A percentile compares a stretch with the other conserved stretches of the same genome.
phyloP scores from a whole-genome alignment of 129 eudicot genomes.

The Artemisia annua region DNA sequence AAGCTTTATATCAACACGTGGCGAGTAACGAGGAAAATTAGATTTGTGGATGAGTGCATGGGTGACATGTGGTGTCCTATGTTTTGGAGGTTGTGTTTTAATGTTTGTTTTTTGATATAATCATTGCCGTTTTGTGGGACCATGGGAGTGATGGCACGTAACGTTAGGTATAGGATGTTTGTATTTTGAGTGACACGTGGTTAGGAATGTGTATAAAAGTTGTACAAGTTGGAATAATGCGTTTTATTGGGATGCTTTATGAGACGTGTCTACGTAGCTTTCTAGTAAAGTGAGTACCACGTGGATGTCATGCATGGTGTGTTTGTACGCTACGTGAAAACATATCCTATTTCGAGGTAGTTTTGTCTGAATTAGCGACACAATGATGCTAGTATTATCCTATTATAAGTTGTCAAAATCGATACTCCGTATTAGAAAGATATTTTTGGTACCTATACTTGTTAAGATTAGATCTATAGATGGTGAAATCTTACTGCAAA shows the following conservation, averaged over 20 bases:
- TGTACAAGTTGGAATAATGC: constrained; percentile 1
- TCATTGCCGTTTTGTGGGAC: background rate
- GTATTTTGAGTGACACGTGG: constrained; percentile 21
- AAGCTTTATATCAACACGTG: constrained; percentile 22
- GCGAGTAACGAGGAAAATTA: background rate
- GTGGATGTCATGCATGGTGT: constrained; percentile 26
- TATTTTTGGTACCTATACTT: no score
- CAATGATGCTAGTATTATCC: no score
- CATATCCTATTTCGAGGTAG: background rate
- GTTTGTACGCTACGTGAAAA: background rate
- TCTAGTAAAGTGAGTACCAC: constrained; percentile 10
- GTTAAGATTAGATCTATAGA: no score
- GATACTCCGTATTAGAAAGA: no score
- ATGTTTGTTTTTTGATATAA: background rate
- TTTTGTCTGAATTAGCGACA: no score
- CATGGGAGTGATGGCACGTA: background rate
- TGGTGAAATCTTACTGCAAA: no score
- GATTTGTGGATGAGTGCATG: constrained; percentile 19
- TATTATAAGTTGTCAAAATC: no score
- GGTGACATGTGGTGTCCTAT: constrained; percentile 17
- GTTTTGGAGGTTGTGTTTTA: background rate
- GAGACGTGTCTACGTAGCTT: constrained; percentile 17
- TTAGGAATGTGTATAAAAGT: background rate
- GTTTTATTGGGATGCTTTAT: constrained; percentile 5
- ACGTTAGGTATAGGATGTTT: background rate